Evolutionary conservation across 1,139 yeast genomes (phyloP), one percentile per base, ranked within the genome.

Genomic region (Wickerhamomyces sp.): DNA sequence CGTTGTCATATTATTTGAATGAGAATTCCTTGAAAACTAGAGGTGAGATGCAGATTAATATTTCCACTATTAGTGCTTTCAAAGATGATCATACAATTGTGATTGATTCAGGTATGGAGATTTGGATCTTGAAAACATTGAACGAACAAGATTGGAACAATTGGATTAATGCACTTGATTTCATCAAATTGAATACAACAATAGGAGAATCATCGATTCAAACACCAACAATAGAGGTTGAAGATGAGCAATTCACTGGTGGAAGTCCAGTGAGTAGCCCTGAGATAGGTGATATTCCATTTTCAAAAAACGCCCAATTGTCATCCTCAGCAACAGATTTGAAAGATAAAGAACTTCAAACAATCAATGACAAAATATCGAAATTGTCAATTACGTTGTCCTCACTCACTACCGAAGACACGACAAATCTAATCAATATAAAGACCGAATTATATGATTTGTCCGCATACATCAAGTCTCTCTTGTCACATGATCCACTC

Each of bases 71-170:
- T 4, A 77, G 93, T 39, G 96, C 95, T 2, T 80, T 82, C 49
- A 69, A 77, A 21, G 72, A 73, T 36, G 74, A 75, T 19, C 64
- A 76, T 34, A 84, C 84, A 49, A 78, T 91, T 32, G 80, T 83
- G 35, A 72, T 91, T 44, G 97, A 91, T 57, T 87, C 96, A 0
- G 98, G 98, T 3, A 81, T 91, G 79, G 98, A 91, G 56, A 78
- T 86, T 13, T 91, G 98, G 98, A 78, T 77, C 32, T 66, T 91
- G 44, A 84, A 83, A 49, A 86, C 96, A 0, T 62, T 71, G 29
- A 76, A 71, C 37, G 59, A 59, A 13, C 66, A 68, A 5, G 91
- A 85, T 46, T 91, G 88, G 68, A 71, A 75, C 29, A 69, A 76
- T 9, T 91, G 98, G 98, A 75, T 84, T 9, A 71, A 77, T 32